Evolutionary conservation across 495 filamentous ascomycete species (phyloP), one percentile per base, ranked within the genome.

Genomic region (Hyaloscypha finlandica): DNA sequence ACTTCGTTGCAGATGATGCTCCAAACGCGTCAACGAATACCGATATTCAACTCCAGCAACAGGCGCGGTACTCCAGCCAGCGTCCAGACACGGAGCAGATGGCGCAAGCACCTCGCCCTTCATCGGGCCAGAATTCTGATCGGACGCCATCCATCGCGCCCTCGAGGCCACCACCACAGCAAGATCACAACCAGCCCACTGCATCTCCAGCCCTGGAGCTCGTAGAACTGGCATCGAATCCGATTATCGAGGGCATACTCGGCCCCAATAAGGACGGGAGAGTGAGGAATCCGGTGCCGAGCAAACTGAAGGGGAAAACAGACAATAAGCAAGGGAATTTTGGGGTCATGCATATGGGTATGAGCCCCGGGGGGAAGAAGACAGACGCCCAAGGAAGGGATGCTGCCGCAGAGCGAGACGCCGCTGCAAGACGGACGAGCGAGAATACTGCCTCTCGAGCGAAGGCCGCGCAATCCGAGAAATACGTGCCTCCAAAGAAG

Each of bases 281-380:
- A 9, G 81, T 86, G n/a, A 75, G 82, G 51, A 84, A 86, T 64
- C 83, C 83, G 6, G 81, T 86, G 1, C 83, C 84, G 2, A 84
- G 83, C 71, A 85, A 85, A 65, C 71, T 85, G 48, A 85, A 85
- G 68, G 83, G 83, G 51, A 83, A 83, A 60, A 85, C 81, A n/a
- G 83, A 85, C 64, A 77, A 79, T 22, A 85, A 83, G 70, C 82
- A 84, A 63, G 83, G 83, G 6, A 85, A 85, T 67, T 86, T 86
- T 69, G 78, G 79, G 12, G 83, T 86, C 31, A 85, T 85, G 82
- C 83, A 84, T 58, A 84, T 86, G 77, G 83, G 82, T 29, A 77
- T 84, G 66, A 66, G 61, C 48, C 62, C 66, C 35, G 66, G 61
- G 30, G 66, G 61, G 30, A 81, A 79, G 61, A 76, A 77, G 63